A percentile compares a stretch with the other conserved stretches of the same genome.
Evolutionary conservation across 768 basidiomycete genomes (phyloP).

Genomic region (Lactifluus subvellereus): DNA sequence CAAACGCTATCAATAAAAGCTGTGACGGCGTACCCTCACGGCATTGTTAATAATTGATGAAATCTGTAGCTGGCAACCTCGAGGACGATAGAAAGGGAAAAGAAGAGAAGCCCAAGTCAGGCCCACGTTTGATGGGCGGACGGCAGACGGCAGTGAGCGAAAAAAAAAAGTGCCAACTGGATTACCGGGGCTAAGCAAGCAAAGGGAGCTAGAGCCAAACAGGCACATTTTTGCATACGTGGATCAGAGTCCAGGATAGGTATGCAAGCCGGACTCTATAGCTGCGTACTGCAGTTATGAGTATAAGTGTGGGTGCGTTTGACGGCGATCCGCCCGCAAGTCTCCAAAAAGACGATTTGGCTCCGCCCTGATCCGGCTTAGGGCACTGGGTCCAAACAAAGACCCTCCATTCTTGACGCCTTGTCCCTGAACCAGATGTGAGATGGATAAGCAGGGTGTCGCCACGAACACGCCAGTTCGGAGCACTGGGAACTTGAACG

Average conservation of each 20-base stretch:
- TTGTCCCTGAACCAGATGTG: neutral
- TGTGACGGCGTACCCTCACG: constrained; percentile 1
- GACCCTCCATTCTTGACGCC: neutral
- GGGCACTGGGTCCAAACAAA: neutral
- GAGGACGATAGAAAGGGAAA: neutral
- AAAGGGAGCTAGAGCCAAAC: neutral
- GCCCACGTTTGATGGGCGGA: neutral
- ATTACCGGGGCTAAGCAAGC: constrained; percentile 3
- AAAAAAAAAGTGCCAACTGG: neutral
- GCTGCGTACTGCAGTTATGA: neutral
- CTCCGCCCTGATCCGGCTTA: neutral
- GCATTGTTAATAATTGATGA: neutral
- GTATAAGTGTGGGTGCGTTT: neutral
- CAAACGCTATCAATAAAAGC: neutral
- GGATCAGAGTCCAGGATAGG: neutral
- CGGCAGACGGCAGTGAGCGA: neutral
- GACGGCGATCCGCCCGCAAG: constrained; percentile 4
- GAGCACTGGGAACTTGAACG: neutral
- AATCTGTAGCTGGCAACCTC: neutral
- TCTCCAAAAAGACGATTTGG: neutral
- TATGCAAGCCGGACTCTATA: constrained; percentile 1
- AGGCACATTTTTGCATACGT: constrained; percentile 4
- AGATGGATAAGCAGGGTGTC: neutral
- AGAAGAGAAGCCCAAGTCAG: neutral
- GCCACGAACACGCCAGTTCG: neutral